These are phyloP conservation scores for Trichopus zeylanicus DNA, from an alignment of 116 monocot genomes.

Conservation along the genomic window DNA sequence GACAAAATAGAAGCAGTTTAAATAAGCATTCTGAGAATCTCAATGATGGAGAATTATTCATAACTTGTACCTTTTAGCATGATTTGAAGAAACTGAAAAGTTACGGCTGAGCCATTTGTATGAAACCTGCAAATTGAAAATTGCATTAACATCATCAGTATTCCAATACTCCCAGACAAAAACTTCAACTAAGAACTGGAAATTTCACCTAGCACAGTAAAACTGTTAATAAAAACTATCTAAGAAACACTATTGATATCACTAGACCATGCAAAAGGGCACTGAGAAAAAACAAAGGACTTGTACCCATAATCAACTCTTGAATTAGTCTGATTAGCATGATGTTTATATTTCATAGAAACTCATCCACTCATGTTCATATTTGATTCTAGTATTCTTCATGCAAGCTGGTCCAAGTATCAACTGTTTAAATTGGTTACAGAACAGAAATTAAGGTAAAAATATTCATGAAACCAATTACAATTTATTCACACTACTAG, in stretches of 20 bases:
- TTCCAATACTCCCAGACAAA: not conserved
- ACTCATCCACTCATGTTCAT: not conserved
- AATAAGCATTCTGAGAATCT: not conserved
- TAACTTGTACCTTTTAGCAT: conserved; percentile 63
- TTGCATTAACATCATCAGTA: not conserved
- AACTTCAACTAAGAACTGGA: not conserved
- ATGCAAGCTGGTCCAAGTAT: not conserved
- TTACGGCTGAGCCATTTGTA: conserved; percentile 99
- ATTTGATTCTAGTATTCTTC: not conserved
- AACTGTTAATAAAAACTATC: not conserved
- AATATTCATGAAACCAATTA: too few relatives aligned
- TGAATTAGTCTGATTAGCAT: too few relatives aligned
- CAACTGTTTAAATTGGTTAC: too few relatives aligned
- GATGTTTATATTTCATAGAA: not conserved
- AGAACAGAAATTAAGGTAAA: too few relatives aligned
- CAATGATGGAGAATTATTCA: not conserved
- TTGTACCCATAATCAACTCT: not conserved
- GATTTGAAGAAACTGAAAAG: conserved; percentile 79
- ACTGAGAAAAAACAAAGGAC: not conserved
- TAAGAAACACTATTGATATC: not conserved
- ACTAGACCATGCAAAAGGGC: not conserved
- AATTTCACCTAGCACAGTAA: not conserved
- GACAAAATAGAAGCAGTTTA: conserved; percentile 13
- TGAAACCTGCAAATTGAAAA: conserved; percentile 53
- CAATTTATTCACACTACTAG: too few relatives aligned